Conservation (phyloP, 2,329 filamentous ascomycete species). For the Alternaria brassicae region DNA sequence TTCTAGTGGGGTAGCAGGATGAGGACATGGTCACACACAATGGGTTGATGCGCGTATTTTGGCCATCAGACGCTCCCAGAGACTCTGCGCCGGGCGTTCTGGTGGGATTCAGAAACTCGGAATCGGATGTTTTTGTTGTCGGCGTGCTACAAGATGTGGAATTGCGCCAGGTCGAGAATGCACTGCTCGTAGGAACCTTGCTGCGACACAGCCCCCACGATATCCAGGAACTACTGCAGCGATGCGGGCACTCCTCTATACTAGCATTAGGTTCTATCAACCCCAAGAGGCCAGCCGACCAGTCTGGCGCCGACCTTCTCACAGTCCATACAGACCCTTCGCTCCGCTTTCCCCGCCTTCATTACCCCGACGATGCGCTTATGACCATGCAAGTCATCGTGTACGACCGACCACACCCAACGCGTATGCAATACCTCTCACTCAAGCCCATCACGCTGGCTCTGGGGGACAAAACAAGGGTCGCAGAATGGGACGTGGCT, state of each 20-base stretch:
- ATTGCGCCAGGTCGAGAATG: constrained; percentile 74
- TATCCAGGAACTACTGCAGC: constrained; percentile 78
- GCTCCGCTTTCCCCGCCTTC: constrained; percentile 71
- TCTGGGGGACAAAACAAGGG: constrained; percentile 67
- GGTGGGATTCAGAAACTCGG: constrained; percentile 95
- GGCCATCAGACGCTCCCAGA: constrained; percentile 85
- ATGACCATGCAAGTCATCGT: constrained; percentile 85
- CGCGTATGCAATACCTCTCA: constrained; percentile 95
- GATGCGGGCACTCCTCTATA: constrained; percentile 83
- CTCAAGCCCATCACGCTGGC: constrained; percentile 87
- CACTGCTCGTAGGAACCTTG: constrained; percentile 81
- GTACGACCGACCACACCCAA: constrained; percentile 85
- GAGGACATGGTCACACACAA: constrained; percentile 71
- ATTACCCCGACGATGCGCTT: constrained; percentile 68
- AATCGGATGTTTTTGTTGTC: constrained; percentile 87
- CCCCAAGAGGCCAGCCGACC: constrained; percentile 55
- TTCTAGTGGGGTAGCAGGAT: constrained; percentile 70
- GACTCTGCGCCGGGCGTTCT: constrained; percentile 81
- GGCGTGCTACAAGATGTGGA: constrained; percentile 90
- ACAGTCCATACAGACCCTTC: constrained; percentile 63
- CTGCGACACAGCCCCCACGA: constrained; percentile 83
- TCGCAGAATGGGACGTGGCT: constrained; percentile 49
- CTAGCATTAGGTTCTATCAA: constrained; percentile 88
- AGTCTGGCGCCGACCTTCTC: constrained; percentile 73
- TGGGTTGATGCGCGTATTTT: constrained; percentile 98